phyloP scores from a whole-genome alignment of 352 stramenopile genomes.

The Sclerospora graminicola region DNA sequence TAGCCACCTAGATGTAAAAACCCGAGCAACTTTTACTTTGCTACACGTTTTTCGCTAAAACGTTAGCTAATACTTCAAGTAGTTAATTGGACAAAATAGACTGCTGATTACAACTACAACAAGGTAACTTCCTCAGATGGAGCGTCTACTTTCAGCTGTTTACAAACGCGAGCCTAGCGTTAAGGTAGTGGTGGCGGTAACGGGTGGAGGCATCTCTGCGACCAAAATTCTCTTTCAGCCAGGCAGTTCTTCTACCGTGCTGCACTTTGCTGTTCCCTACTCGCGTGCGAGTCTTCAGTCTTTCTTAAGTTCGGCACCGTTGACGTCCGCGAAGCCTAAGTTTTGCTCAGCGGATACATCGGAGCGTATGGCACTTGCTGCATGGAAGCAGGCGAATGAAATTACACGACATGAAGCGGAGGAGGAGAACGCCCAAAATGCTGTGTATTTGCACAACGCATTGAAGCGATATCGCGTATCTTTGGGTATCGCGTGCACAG shows the following conservation, averaged over 20 bases:
- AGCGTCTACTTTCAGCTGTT: conserved; percentile 44
- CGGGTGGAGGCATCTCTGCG: conserved; percentile 39
- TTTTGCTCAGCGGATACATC: conserved; percentile 56
- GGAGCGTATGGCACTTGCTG: conserved; percentile 47
- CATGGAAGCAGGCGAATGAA: conserved; percentile 34
- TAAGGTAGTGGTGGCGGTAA: conserved; percentile 49
- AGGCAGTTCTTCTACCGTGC: conserved; percentile 61
- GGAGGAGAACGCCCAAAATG: conserved; percentile 11
- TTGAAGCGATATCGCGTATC: conserved; percentile 26
- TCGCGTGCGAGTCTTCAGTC: conserved; percentile 43
- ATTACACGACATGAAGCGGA: conserved; percentile 27
- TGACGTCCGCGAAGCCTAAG: conserved; percentile 9
- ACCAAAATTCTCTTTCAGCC: conserved; percentile 37
- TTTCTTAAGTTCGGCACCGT: conserved; percentile 26
- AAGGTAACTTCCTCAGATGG: no score
- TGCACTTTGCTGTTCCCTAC: conserved; percentile 62
- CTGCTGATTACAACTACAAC: no score
- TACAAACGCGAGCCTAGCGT: conserved; percentile 37
- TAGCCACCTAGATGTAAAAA: no score
- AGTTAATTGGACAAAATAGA: no score
- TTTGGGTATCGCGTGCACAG: conserved; percentile 64
- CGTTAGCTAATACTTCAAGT: no score
- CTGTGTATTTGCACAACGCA: conserved; percentile 13
- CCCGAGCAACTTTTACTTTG: no score
- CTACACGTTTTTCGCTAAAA: no score